Percentiles rank a stretch among this genome's conserved stretches.
Evolutionary conservation across 2,329 filamentous ascomycete species (phyloP).

Genomic region (Acrocalymma vagum): DNA sequence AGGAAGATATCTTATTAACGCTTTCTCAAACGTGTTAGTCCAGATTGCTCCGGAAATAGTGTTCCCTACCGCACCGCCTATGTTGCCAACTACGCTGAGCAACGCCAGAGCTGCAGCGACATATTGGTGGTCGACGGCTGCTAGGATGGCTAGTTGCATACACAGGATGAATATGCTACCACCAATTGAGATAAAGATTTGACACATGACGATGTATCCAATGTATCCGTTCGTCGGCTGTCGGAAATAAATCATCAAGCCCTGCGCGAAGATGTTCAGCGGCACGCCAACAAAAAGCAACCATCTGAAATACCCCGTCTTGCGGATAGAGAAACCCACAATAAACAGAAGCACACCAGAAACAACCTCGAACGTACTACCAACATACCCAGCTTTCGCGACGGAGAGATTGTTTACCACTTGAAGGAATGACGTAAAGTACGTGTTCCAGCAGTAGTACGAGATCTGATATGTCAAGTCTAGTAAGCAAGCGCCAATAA

Average conservation of each 20-base stretch:
- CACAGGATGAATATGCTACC: constrained; percentile 66
- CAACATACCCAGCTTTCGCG: constrained; percentile 64
- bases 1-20: constrained; percentile 49
- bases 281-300: constrained; percentile 66
- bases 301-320: constrained; percentile 64
- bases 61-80: constrained; percentile 67
- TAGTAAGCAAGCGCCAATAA: constrained; percentile 68
- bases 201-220: constrained; percentile 18
- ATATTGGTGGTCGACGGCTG: constrained; percentile 58
- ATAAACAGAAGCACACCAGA: constrained; percentile 64
- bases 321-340: constrained; percentile 53
- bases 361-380: constrained; percentile 63
- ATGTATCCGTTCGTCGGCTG: constrained; percentile 47
- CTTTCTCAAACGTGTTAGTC: constrained; percentile 58
- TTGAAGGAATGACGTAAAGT: constrained; percentile 59
- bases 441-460: constrained; percentile 70
- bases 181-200: constrained; percentile 19
- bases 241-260: constrained; percentile 57
- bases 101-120: constrained; percentile 69
- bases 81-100: constrained; percentile 66
- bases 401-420: constrained; percentile 67
- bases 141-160: constrained; percentile 58
- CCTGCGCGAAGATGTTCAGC: constrained; percentile 69
- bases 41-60: constrained; percentile 68
- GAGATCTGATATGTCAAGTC: constrained; percentile 59